Conservation (phyloP, 2,329 filamentous ascomycete genomes). For the Aureobasidium lini region DNA sequence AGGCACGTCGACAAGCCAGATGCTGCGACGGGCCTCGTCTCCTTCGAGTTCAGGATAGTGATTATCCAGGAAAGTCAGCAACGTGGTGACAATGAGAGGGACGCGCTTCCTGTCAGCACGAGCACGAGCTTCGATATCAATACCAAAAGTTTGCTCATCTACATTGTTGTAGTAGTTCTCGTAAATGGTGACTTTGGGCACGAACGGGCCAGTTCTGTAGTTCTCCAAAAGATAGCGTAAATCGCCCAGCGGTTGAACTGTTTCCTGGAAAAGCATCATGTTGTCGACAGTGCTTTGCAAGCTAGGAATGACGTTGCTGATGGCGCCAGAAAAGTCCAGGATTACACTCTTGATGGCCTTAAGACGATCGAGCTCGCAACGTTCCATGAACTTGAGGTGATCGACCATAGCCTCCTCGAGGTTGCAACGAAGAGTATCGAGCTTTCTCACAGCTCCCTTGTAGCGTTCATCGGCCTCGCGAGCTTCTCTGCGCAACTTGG, state of each 20-base stretch:
- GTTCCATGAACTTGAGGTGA: conserved; percentile 91
- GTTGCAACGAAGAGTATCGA: conserved; percentile 85
- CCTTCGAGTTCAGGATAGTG: conserved; percentile 97
- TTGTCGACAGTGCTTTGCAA: conserved; percentile 93
- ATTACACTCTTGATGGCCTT: conserved; percentile 98
- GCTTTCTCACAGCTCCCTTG: conserved; percentile 74
- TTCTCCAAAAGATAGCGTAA: conserved; percentile 91
- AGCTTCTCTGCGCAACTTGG: conserved; percentile 81
- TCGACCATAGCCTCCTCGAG: conserved; percentile 93
- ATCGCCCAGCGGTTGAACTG: conserved; percentile 86
- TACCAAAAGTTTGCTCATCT: conserved; percentile 94
- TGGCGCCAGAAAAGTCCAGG: conserved; percentile 91
- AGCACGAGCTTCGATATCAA: conserved; percentile 92
- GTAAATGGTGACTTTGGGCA: conserved; percentile 84
- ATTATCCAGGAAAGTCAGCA: conserved; percentile 90
- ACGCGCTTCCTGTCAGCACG: conserved; percentile 93
- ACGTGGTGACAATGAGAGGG: conserved; percentile 81
- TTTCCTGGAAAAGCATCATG: conserved; percentile 99
- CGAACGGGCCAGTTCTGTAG: conserved; percentile 89
- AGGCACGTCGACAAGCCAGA: conserved; percentile 92
- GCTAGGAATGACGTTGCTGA: conserved; percentile 96
- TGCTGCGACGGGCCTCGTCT: conserved; percentile 81
- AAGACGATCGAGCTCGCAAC: conserved; percentile 88
- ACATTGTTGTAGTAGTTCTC: conserved; percentile 99
- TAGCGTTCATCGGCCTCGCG: conserved; percentile 89